Evolutionary conservation across 2,329 filamentous ascomycete species (phyloP), one percentile per base, ranked within the genome.

Genomic region (Chaetoscypha palmicola): DNA sequence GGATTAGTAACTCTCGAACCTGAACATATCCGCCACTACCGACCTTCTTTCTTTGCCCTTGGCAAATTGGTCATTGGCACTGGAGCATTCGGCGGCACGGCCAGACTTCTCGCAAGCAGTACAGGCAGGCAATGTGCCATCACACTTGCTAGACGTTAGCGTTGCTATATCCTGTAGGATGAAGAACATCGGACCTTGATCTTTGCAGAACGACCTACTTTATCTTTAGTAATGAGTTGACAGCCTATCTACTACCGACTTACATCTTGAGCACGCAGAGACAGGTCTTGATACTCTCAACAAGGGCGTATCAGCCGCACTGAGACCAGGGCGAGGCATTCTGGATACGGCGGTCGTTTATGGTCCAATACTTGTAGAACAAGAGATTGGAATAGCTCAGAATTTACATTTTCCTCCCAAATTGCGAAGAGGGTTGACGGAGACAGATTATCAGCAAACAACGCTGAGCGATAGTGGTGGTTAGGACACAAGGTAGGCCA

Each of bases 21-120:
- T 3, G 14, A 14, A n/a, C n/a, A n/a, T n/a, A n/a, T n/a, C 7
- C n/a, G 2, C 9, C 32, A 11, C 5, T 23, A 56, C 66, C 46
- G 55, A 80, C 80, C 90, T 97, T 58, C 91, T 76, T 62, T 97
- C 92, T 65, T 97, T 97, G 49, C 92, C 92, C 50, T 89, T 77
- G 0, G 91, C 90, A 65, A 96, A 97, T 63, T 96, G 89, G 61
- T 97, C 91, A 58, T 94, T 96, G 5, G 89, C 90, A 44, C 89
- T 89, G 5, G 89, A 95, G 64, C 92, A 98, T 62, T 94, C 89
- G 48, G 74, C 81, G 43, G 86, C 81, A 49, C 88, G 83, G 22
- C 90, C 89, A 11, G 88, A 87, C 66, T 89, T 90, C 65, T 96
- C 91, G 62, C 92, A 97, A 14, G 91, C 91, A 5, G 89, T 94